A percentile compares a stretch with the other conserved stretches of the same genome.
These are phyloP conservation scores for Naganishia onofrii DNA, from an alignment of 768 basidiomycete genomes.

Conservation along the genomic window DNA sequence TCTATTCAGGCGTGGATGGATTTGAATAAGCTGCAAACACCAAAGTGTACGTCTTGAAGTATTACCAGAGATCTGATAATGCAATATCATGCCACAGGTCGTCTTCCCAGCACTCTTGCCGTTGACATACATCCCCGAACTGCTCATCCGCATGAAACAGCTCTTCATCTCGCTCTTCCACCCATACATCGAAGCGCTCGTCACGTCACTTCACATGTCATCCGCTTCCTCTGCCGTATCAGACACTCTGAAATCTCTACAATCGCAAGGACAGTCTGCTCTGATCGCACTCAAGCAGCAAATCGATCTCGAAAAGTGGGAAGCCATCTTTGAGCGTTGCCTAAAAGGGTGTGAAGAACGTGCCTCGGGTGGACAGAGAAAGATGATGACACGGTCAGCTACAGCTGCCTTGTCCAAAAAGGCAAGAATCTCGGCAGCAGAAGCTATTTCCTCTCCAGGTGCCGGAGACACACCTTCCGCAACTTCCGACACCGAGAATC, in stretches of 20 bases:
- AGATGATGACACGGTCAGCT: constrained; percentile 3
- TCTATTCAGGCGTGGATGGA: no score
- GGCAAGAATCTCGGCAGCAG: constrained; percentile 41
- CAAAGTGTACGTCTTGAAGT: no score
- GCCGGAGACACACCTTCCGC: constrained; percentile 3
- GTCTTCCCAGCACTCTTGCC: constrained; percentile 96
- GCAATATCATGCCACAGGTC: constrained; percentile 59
- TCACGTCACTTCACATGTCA: constrained; percentile 62
- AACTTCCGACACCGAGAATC: constrained; percentile 18
- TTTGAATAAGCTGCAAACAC: no score
- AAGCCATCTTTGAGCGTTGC: constrained; percentile 47
- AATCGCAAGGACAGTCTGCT: constrained; percentile 53
- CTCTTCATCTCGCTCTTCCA: constrained; percentile 84
- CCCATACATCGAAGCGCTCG: constrained; percentile 76
- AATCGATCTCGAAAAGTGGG: constrained; percentile 45
- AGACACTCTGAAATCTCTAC: constrained; percentile 57
- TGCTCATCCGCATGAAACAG: constrained; percentile 72
- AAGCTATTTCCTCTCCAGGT: constrained; percentile 1
- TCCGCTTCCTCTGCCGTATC: constrained; percentile 28
- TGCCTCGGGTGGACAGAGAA: constrained; percentile 32
- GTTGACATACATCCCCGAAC: constrained; percentile 86
- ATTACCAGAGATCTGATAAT: background rate
- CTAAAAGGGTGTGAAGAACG: constrained; percentile 41
- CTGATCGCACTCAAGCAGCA: constrained; percentile 35
- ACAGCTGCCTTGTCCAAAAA: constrained; percentile 37